These are phyloP conservation scores for Fusarium pilosicola DNA, from an alignment of 2,329 filamentous ascomycete genomes.

Conservation along the genomic window DNA sequence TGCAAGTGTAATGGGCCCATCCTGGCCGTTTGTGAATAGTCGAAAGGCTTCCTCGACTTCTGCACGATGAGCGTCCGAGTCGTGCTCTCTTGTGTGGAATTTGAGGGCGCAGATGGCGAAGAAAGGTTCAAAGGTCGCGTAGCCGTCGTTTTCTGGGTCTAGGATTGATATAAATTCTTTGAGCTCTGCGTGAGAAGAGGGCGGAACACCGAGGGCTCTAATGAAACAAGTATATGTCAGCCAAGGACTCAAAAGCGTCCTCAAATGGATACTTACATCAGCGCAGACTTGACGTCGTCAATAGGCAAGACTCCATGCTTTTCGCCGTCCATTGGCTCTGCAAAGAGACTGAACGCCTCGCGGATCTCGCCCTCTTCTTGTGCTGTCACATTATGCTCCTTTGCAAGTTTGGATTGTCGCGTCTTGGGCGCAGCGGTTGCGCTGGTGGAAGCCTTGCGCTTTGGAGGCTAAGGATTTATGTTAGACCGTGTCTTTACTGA, in stretches of 20 bases:
- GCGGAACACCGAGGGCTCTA: slow-evolving; percentile 84
- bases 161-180: slow-evolving; percentile 80
- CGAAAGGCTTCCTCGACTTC: slow-evolving; percentile 86
- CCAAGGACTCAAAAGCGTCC: not conserved
- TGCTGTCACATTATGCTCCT: slow-evolving; percentile 86
- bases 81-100: slow-evolving; percentile 70
- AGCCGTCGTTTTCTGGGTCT: slow-evolving; percentile 83
- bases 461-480: slow-evolving; percentile 57
- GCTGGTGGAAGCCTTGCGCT: slow-evolving; percentile 57
- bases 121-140: slow-evolving; percentile 82
- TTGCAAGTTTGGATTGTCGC: slow-evolving; percentile 87
- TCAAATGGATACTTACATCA: slow-evolving; percentile 67
- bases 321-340: slow-evolving; percentile 74
- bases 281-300: slow-evolving; percentile 74
- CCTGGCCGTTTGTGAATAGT: slow-evolving; percentile 74
- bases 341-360: slow-evolving; percentile 88
- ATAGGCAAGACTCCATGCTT: slow-evolving; percentile 76
- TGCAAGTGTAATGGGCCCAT: slow-evolving; percentile 76
- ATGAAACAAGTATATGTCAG: not conserved
- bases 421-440: slow-evolving; percentile 47
- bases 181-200: slow-evolving; percentile 71
- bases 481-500: not conserved
- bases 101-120: slow-evolving; percentile 90
- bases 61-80: slow-evolving; percentile 62
- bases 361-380: slow-evolving; percentile 90